Evolutionary conservation across 1,284 basidiomycete genomes (phyloP).

Genomic region (Ustilago trichophora): DNA sequence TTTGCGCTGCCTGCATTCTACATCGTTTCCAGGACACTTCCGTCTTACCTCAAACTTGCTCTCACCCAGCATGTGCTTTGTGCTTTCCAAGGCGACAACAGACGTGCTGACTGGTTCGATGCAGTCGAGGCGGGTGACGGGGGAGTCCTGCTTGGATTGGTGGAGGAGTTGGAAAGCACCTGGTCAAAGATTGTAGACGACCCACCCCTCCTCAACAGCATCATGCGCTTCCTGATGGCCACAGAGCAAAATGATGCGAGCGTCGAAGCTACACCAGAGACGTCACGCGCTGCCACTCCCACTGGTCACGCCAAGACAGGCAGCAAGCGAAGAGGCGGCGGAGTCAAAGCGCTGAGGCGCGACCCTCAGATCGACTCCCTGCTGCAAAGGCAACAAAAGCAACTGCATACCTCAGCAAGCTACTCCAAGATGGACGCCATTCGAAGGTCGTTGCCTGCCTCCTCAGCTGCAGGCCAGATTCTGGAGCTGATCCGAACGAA

Average conservation of each 20-base stretch:
- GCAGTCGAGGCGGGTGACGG: slow-evolving; percentile 75
- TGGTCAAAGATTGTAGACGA: slow-evolving; percentile 57
- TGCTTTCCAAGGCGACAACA: slow-evolving; percentile 43
- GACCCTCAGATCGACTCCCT: slow-evolving; percentile 71
- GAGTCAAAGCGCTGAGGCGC: slow-evolving; percentile 59
- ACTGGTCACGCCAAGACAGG: slow-evolving; percentile 9
- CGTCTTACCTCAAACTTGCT: slow-evolving; percentile 85
- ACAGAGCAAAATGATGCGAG: slow-evolving; percentile 13
- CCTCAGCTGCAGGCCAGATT: slow-evolving; percentile 82
- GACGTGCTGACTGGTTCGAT: slow-evolving; percentile 69
- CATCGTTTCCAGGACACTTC: slow-evolving; percentile 76
- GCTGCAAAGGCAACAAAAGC: slow-evolving; percentile 73
- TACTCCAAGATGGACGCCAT: slow-evolving; percentile 74
- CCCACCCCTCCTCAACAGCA: slow-evolving; percentile 62
- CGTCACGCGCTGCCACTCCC: slow-evolving; percentile 27
- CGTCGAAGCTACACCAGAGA: slow-evolving; percentile 15
- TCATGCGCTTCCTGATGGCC: slow-evolving; percentile 57
- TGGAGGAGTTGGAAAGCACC: slow-evolving; percentile 75
- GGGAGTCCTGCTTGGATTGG: slow-evolving; percentile 78
- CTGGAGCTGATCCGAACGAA: slow-evolving; percentile 34
- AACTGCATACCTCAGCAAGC: slow-evolving; percentile 79
- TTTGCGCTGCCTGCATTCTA: slow-evolving; percentile 76
- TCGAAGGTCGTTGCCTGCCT: slow-evolving; percentile 75
- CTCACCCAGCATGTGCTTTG: slow-evolving; percentile 73
- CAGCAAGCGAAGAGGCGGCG: slow-evolving; percentile 5